These are phyloP conservation scores for Phialophora expanda DNA, from an alignment of 2,329 filamentous ascomycete genomes.

Conservation along the genomic window DNA sequence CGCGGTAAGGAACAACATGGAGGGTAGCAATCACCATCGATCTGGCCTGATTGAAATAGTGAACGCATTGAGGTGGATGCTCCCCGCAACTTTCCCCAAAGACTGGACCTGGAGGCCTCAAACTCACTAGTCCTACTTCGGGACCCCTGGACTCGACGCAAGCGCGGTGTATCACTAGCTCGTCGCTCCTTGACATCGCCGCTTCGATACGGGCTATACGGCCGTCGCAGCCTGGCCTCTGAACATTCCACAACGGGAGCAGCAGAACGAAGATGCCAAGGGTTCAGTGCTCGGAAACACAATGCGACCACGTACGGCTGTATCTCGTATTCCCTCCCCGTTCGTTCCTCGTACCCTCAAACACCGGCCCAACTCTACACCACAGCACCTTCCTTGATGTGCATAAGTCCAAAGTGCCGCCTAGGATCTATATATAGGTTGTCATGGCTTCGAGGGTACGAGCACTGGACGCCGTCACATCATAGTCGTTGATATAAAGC, in stretches of 20 bases:
- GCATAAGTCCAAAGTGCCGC: neutral
- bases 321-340: neutral
- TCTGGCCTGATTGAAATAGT: neutral
- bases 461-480: neutral
- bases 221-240: neutral
- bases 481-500: neutral
- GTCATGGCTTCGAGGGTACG: neutral
- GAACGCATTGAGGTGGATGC: neutral
- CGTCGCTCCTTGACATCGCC: neutral
- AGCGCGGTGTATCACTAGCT: slow-evolving; percentile 6
- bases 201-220: neutral
- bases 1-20: neutral
- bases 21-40: neutral
- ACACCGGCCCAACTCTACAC: neutral
- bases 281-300: neutral
- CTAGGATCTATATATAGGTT: neutral
- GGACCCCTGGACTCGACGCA: neutral
- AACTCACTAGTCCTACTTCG: neutral
- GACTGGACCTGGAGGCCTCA: neutral
- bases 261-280: neutral
- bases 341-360: neutral
- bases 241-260: neutral
- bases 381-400: neutral
- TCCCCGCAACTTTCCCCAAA: neutral
- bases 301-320: neutral